These are phyloP conservation scores for Scenedesmus sp. DNA, from an alignment of 163 green algal genomes.

Conservation along the genomic window DNA sequence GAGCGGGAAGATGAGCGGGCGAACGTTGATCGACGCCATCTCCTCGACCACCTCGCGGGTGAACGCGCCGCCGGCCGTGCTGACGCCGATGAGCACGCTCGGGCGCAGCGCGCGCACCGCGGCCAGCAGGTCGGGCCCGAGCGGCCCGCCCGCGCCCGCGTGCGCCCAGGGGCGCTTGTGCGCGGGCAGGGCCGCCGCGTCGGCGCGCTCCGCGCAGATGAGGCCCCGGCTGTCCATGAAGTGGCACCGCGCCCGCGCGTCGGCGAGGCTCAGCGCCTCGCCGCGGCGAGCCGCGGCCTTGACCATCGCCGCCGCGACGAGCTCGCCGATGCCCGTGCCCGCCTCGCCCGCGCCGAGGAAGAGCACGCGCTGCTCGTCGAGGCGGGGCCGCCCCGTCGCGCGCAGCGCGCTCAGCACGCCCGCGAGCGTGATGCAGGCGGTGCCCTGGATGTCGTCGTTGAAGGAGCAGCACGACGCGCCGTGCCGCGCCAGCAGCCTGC, in stretches of 20 bases:
- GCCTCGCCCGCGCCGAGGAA: slow-evolving; percentile 88
- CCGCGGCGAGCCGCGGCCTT: slow-evolving; percentile 30
- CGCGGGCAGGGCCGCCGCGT: background rate
- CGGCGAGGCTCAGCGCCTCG: slow-evolving; percentile 53
- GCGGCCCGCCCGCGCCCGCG: slow-evolving; percentile 46
- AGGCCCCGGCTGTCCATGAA: slow-evolving; percentile 70
- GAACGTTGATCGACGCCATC: slow-evolving; percentile 43
- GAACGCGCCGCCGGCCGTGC: slow-evolving; percentile 59
- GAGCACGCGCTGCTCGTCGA: slow-evolving; percentile 71
- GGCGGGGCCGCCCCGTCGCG: slow-evolving; percentile 46
- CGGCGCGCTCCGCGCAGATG: background rate
- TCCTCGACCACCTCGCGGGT: slow-evolving; percentile 46
- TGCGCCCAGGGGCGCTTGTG: slow-evolving; percentile 73
- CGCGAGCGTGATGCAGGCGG: slow-evolving; percentile 70
- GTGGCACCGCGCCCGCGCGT: slow-evolving; percentile 67
- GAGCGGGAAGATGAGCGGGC: slow-evolving; percentile 94
- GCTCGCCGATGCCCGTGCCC: slow-evolving; percentile 82
- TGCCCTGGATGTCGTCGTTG: slow-evolving; percentile 87
- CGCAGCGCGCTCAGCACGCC: slow-evolving; percentile 72
- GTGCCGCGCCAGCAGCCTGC: slow-evolving; percentile 87
- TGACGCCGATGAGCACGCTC: slow-evolving; percentile 77
- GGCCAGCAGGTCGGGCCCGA: slow-evolving; percentile 49
- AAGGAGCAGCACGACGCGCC: slow-evolving; percentile 81
- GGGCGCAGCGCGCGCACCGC: slow-evolving; percentile 59
- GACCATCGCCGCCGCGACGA: slow-evolving; percentile 69